These are phyloP conservation scores for Miscanthus lutarioriparius DNA, from an alignment of 176 grass and related monocot species.

Conservation along the genomic window DNA sequence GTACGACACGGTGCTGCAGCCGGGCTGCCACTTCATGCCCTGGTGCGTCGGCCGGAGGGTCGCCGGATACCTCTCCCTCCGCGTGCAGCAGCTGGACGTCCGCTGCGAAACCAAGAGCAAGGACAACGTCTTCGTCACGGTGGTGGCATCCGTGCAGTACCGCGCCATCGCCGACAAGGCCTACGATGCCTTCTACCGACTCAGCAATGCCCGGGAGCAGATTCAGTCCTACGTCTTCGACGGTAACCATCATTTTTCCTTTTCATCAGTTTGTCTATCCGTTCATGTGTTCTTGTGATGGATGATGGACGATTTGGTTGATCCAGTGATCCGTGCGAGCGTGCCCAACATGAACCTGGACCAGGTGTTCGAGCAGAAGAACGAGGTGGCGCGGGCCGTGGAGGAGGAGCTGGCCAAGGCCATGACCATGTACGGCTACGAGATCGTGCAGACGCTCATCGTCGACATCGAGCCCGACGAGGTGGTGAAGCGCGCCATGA, in stretches of 20 bases:
- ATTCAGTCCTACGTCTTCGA: slow-evolving; percentile 41
- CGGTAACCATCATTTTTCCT: neutral
- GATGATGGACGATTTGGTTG: neutral
- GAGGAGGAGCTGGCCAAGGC: slow-evolving; percentile 58
- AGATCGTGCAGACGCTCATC: slow-evolving; percentile 67
- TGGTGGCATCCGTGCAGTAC: slow-evolving; percentile 40
- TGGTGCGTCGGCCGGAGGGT: slow-evolving; percentile 37
- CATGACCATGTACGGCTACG: slow-evolving; percentile 59
- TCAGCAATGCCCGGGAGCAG: slow-evolving; percentile 23
- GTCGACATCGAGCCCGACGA: slow-evolving; percentile 61
- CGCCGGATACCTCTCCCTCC: slow-evolving; percentile 39
- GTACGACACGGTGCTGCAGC: slow-evolving; percentile 29
- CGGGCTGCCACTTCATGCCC: slow-evolving; percentile 46
- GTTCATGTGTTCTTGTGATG: neutral
- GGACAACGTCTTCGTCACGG: slow-evolving; percentile 60
- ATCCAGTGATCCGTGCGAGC: slow-evolving; percentile 56
- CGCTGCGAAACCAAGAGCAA: slow-evolving; percentile 51
- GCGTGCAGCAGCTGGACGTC: slow-evolving; percentile 43
- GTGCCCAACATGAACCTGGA: slow-evolving; percentile 59
- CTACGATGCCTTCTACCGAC: slow-evolving; percentile 26
- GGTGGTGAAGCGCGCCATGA: slow-evolving; percentile 59
- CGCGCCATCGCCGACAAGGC: slow-evolving; percentile 23
- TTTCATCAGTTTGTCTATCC: neutral
- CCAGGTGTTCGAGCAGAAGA: slow-evolving; percentile 63
- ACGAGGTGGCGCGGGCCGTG: slow-evolving; percentile 48